phyloP scores from a whole-genome alignment of 1,284 basidiomycete species.

The Mycosarcoma maydis region DNA sequence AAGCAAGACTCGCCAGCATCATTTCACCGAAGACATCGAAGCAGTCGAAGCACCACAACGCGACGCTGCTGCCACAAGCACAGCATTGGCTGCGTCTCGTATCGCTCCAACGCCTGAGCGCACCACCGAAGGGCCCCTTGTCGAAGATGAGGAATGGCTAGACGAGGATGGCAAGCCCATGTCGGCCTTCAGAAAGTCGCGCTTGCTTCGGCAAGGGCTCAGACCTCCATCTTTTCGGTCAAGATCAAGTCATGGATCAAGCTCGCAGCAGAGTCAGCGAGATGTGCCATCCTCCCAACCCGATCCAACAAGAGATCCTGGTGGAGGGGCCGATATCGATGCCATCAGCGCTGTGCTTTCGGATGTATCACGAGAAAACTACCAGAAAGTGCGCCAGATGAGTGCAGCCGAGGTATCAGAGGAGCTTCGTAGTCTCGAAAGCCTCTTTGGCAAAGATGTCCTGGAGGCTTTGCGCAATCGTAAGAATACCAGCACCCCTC shows the following conservation, averaged over 20 bases:
- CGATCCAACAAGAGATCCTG: conserved; percentile 56
- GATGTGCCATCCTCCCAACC: conserved; percentile 10
- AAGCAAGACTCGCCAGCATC: background rate
- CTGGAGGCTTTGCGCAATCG: conserved; percentile 52
- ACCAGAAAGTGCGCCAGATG: conserved; percentile 55
- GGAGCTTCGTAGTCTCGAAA: conserved; percentile 53
- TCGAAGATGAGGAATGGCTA: conserved; percentile 47
- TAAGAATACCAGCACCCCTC: conserved; percentile 16
- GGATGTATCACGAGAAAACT: conserved; percentile 53
- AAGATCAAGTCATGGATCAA: background rate
- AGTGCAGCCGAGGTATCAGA: conserved; percentile 47
- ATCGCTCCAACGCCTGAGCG: background rate
- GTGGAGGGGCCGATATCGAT: conserved; percentile 58
- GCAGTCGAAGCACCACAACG: conserved; percentile 28
- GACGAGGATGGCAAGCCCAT: conserved; percentile 55
- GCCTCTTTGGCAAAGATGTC: conserved; percentile 55
- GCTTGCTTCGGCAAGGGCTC: conserved; percentile 42
- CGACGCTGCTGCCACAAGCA: conserved; percentile 17
- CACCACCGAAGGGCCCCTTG: too few relatives aligned
- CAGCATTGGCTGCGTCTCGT: conserved; percentile 3
- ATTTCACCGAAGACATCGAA: conserved; percentile 33
- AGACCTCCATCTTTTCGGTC: conserved; percentile 28
- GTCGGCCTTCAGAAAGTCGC: conserved; percentile 61
- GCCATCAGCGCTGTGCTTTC: conserved; percentile 45
- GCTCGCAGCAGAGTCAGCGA: background rate